phyloP scores from a whole-genome alignment of 2,329 filamentous ascomycete genomes.

The Aspergillus pseudotamarii region DNA sequence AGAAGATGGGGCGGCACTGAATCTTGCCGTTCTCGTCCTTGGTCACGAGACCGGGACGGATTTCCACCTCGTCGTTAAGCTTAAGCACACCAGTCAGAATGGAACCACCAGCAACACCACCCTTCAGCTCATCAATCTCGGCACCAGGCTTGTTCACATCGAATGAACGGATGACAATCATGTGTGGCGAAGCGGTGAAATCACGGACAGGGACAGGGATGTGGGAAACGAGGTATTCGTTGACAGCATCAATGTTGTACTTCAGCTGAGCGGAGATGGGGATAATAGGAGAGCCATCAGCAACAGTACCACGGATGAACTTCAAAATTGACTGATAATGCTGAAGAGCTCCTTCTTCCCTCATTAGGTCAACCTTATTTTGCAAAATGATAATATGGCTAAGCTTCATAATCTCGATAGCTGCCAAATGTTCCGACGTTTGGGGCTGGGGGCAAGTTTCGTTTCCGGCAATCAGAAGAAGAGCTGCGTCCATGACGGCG shows the following conservation, averaged over 20 bases:
- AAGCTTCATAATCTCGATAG: conserved; percentile 99
- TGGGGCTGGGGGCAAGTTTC: conserved; percentile 98
- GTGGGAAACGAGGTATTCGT: conserved; percentile 91
- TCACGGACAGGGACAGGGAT: conserved; percentile 91
- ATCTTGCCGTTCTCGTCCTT: conserved; percentile 92
- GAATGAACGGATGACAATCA: conserved; percentile 99
- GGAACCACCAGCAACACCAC: conserved; percentile 95
- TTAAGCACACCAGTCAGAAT: conserved; percentile 97
- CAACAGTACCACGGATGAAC: conserved; percentile 96
- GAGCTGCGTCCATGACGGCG: conserved; percentile 97
- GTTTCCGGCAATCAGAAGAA: conserved; percentile 95
- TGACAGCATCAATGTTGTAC: conserved; percentile 99
- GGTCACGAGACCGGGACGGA: conserved; percentile 95
- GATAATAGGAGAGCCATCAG: conserved; percentile 91
- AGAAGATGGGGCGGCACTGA: conserved; percentile 96
- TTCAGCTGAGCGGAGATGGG: conserved; percentile 97
- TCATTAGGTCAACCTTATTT: conserved; percentile 99
- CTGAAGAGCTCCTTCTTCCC: conserved; percentile 87
- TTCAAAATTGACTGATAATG: conserved; percentile 98
- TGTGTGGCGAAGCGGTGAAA: conserved; percentile 89
- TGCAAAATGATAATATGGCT: conserved; percentile 99
- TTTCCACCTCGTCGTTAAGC: conserved; percentile 97
- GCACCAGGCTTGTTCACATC: conserved; percentile 99
- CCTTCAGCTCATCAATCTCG: conserved; percentile 97
- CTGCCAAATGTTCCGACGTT: conserved; percentile 97